These are phyloP conservation scores for Colletotrichum graminicola DNA, from an alignment of 2,329 filamentous ascomycete species.

Conservation along the genomic window DNA sequence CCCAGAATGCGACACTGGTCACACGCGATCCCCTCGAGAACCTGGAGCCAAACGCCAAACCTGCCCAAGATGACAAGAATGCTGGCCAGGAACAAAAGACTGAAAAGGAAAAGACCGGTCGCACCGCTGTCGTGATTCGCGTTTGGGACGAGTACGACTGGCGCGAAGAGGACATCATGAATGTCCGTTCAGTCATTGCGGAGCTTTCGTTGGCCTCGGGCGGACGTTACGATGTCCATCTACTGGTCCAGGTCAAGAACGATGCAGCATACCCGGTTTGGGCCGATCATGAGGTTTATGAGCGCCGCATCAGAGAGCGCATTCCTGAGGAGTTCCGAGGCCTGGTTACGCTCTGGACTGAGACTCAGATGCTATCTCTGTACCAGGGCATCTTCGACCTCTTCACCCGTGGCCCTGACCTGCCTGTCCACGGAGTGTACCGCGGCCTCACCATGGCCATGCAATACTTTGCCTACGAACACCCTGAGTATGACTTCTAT, in stretches of 20 bases:
- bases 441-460: conserved; percentile 94
- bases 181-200: conserved; percentile 84
- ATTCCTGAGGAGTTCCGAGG: conserved; percentile 89
- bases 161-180: conserved; percentile 83
- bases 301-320: conserved; percentile 73
- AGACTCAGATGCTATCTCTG: conserved; percentile 89
- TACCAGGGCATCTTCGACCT: conserved; percentile 90
- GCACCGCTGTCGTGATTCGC: conserved; percentile 84
- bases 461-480: conserved; percentile 89
- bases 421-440: conserved; percentile 92
- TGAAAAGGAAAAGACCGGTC: conserved; percentile 55
- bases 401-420: conserved; percentile 72
- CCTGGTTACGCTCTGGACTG: conserved; percentile 92
- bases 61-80: conserved; percentile 8
- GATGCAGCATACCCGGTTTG: conserved; percentile 82
- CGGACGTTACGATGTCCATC: conserved; percentile 87
- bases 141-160: conserved; percentile 86
- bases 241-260: conserved; percentile 86
- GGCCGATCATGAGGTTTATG: conserved; percentile 78
- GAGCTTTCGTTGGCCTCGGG: conserved; percentile 86
- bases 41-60: conserved; percentile 30
- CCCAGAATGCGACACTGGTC: conserved; percentile 44
- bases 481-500: conserved; percentile 90
- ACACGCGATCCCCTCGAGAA: conserved; percentile 36
- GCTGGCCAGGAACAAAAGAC: conserved; percentile 43